Percentiles rank a stretch among this genome's conserved stretches.
Conservation (phyloP, 176 grass and related monocot species). For the Neostapfia colusana region DNA sequence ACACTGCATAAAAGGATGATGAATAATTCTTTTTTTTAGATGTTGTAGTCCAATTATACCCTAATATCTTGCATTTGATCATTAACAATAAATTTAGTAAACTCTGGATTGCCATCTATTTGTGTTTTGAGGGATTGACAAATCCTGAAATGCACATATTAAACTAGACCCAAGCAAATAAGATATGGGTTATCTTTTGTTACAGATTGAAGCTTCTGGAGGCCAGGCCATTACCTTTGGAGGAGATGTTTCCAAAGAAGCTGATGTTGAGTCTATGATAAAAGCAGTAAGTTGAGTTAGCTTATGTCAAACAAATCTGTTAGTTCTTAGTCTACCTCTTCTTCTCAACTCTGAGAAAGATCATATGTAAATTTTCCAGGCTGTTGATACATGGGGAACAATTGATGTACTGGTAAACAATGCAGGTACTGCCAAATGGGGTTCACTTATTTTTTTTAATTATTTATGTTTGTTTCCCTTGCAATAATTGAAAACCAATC, state of each 20-base stretch:
- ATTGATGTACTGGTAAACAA: conserved; percentile 78
- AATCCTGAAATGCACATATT: background rate
- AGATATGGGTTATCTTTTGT: background rate
- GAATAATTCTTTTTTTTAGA: too few relatives aligned
- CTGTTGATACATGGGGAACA: conserved; percentile 66
- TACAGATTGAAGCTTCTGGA: conserved; percentile 71
- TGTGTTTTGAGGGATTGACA: too few relatives aligned
- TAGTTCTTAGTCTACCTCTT: background rate
- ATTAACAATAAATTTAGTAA: too few relatives aligned
- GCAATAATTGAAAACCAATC: background rate
- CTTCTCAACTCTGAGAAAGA: conserved; percentile 1
- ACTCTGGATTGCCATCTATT: too few relatives aligned
- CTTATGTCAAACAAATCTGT: background rate
- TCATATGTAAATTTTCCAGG: conserved; percentile 43
- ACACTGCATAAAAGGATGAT: too few relatives aligned
- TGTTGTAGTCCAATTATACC: too few relatives aligned
- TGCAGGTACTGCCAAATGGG: conserved; percentile 45
- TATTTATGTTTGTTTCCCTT: conserved; percentile 23
- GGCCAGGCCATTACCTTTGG: conserved; percentile 87
- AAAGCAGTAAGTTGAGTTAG: conserved; percentile 51
- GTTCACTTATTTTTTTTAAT: background rate
- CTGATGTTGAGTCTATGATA: conserved; percentile 84
- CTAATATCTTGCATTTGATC: too few relatives aligned
- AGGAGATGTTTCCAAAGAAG: conserved; percentile 90
- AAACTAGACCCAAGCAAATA: background rate